phyloP scores from a whole-genome alignment of 2,329 filamentous ascomycete species.

The Trichoderma gracile region DNA sequence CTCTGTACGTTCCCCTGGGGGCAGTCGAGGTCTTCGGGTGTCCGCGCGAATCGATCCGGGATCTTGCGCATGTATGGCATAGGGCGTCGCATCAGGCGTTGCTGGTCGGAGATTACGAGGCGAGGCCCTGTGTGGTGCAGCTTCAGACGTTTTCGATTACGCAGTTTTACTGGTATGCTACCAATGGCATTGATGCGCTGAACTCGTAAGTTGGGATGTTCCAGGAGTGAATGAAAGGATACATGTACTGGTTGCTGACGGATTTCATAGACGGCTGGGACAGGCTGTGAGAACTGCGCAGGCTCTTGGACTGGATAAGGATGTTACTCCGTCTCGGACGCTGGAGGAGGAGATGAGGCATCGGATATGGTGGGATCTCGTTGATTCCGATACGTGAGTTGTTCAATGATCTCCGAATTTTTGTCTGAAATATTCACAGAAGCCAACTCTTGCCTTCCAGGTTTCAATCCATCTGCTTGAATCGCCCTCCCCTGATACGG shows the following conservation, averaged over 20 bases:
- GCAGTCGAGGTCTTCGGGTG: constrained; percentile 31
- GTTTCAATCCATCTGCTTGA: constrained; percentile 28
- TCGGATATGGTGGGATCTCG: constrained; percentile 29
- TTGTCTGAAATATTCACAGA: not conserved
- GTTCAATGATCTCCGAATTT: rapidly evolving
- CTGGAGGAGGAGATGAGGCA: constrained; percentile 28
- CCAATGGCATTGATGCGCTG: constrained; percentile 36
- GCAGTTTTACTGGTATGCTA: constrained; percentile 38
- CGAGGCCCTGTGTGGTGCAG: constrained; percentile 33
- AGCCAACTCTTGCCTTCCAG: not conserved
- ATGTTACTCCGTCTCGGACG: constrained; percentile 16
- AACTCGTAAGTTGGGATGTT: constrained; percentile 33
- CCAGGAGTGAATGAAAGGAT: not conserved
- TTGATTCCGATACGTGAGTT: constrained; percentile 26
- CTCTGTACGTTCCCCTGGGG: constrained; percentile 33
- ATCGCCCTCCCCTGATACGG: constrained; percentile 25
- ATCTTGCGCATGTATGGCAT: constrained; percentile 35
- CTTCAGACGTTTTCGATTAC: constrained; percentile 36
- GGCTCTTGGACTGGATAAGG: constrained; percentile 23
- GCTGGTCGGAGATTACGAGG: constrained; percentile 34
- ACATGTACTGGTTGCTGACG: too few relatives aligned
- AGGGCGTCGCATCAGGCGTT: constrained; percentile 36
- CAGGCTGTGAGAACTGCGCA: constrained; percentile 27
- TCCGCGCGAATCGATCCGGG: constrained; percentile 29
- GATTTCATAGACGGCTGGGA: constrained; percentile 16